Evolutionary conservation across 2,329 filamentous ascomycete species (phyloP), one percentile per base, ranked within the genome.

Genomic region (Aspergillus chevalieri): DNA sequence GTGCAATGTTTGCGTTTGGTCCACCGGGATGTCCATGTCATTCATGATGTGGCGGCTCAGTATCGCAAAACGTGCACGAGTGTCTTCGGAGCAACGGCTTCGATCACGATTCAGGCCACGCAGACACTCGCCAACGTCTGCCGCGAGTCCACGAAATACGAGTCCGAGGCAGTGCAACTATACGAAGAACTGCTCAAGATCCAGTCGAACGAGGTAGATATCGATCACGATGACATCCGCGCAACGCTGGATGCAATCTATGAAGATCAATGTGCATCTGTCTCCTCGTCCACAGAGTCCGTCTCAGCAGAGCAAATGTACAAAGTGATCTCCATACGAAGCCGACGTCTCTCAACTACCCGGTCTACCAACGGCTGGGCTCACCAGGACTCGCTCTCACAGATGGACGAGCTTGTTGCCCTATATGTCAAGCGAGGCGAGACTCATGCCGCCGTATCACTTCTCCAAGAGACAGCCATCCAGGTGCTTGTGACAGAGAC

Each of bases 141-240:
- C 52, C 65, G 68, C 53, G 67, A 70, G 50, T 67, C 67, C 2
- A 66, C 66, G 57, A 56, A 55, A 6, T 65, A 66, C 46, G 65
- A 71, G 56, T 43, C 52, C 5, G 64, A 70, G 44, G 68, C 67
- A 1, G 63, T 72, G 14, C 28, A 48, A 2, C 55, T 71, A 7
- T 72, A 71, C 28, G 67, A 72, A 50, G 63, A 69, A 46, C 60
- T 72, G 1, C 56, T 69, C 15, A 60, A 65, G 43, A 59, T 58
- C 8, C 56, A 67, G 43, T 65, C 65, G 0, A 48, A 47, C 2
- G 61, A 65, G 44, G 52, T 49, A 2, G 63, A 67, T 41, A 56
- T 69, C 41, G 64, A 73, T 38, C 49, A 59, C 3, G 49, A 65
- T 1, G 67, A 71, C 28, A 68, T 72, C 30, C 54, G 52, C 2